Evolutionary conservation across 495 filamentous ascomycete genomes (phyloP).

Genomic region (Penicillium turbatum): DNA sequence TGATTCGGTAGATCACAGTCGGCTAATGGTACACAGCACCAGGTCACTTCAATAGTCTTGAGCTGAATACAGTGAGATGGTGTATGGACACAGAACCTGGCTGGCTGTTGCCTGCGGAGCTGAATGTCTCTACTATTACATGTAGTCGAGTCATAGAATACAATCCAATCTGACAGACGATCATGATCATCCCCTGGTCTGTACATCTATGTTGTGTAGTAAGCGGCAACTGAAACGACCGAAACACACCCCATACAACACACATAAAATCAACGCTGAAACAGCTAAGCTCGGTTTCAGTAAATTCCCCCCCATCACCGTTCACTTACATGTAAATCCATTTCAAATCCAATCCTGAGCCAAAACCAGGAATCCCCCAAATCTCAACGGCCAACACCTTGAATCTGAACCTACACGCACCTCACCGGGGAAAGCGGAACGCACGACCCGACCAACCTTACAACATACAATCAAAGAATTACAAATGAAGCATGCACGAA

Average conservation of each 20-base stretch:
- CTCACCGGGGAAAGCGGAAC: neutral
- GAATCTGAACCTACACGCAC: neutral
- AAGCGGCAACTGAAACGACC: neutral
- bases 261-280: neutral
- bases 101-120: neutral
- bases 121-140: neutral
- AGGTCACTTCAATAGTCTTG: neutral
- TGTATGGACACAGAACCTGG: neutral
- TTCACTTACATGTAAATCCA: too few species aligned
- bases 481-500: constrained; percentile 14
- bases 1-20: neutral
- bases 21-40: neutral
- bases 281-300: neutral
- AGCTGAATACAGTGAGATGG: neutral
- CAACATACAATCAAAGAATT: neutral
- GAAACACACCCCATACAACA: neutral
- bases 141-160: neutral
- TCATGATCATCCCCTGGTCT: neutral
- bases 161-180: neutral
- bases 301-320: too few species aligned
- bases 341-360: too few species aligned
- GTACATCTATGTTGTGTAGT: neutral
- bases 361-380: neutral
- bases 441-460: neutral
- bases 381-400: constrained; percentile 1